These are phyloP conservation scores for Citrus medica DNA, from an alignment of 345 rosid species.

Conservation along the genomic window DNA sequence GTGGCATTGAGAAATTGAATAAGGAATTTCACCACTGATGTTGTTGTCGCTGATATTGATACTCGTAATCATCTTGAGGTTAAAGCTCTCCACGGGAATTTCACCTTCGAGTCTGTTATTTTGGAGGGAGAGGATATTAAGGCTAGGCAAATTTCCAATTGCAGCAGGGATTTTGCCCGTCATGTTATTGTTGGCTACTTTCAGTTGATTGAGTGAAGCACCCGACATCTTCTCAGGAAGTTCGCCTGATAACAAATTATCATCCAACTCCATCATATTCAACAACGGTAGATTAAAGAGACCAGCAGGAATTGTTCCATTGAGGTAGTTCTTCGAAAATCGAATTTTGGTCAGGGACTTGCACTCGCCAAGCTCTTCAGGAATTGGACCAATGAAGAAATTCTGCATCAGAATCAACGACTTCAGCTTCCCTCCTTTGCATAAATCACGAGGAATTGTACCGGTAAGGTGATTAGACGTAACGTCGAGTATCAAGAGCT, in stretches of 20 bases:
- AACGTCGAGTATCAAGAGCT: constrained; percentile 56
- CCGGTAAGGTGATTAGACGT: constrained; percentile 73
- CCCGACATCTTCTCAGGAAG: constrained; percentile 67
- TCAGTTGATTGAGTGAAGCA: constrained; percentile 30
- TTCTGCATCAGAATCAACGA: constrained; percentile 60
- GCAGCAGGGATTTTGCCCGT: constrained; percentile 69
- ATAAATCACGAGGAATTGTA: constrained; percentile 56
- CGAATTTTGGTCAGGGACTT: constrained; percentile 56
- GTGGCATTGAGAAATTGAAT: constrained; percentile 38
- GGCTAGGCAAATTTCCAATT: constrained; percentile 38
- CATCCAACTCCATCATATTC: constrained; percentile 46
- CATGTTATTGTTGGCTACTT: constrained; percentile 54
- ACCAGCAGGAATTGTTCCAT: constrained; percentile 71
- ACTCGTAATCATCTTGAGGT: constrained; percentile 36
- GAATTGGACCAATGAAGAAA: constrained; percentile 71
- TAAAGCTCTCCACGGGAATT: constrained; percentile 54
- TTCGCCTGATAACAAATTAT: constrained; percentile 70
- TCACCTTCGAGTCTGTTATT: constrained; percentile 53
- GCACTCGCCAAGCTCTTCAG: constrained; percentile 66
- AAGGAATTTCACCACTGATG: constrained; percentile 59
- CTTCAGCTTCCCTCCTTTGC: constrained; percentile 56
- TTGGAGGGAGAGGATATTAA: constrained; percentile 49
- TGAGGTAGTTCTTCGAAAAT: constrained; percentile 44
- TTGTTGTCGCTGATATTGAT: constrained; percentile 56
- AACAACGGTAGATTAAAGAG: constrained; percentile 51